Evolutionary conservation across 768 basidiomycete genomes (phyloP), one percentile per base, ranked within the genome.

Genomic region (Tylopilus subfusipes): DNA sequence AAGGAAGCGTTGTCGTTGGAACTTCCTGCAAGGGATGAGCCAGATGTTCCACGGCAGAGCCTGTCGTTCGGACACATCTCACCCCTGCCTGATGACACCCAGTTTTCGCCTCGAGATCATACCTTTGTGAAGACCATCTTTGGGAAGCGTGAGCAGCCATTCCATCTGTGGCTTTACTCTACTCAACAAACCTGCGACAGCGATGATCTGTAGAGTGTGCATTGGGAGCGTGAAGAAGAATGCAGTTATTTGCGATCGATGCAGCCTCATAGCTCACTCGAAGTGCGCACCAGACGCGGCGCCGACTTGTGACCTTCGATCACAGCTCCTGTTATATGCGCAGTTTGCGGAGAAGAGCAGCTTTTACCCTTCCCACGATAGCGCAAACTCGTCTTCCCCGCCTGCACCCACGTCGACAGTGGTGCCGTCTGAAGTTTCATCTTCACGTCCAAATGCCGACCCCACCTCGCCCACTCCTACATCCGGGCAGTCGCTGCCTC

Each of bases 51-150:
- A 43, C 56, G 49, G 43, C 76, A 69, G 48, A 75, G 75, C 29
- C 64, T 73, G 22, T 76, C 79, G 21, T 65, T 75, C 49, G 72
- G 68, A 43, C 74, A 66, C 18, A 19, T 54, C 25, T 55, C 72
- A 46, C 67, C 71, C 10, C 49, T 71, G 36, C 43, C 63, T 42
- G 60, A 68, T 73, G 39, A 73, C 63, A 44, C 74, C 13, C 53
- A 64, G 29, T 80, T 87, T 57, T 81, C 82, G 5, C 81, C 85
- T 19, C 80, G 82, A 44, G 80, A 86, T 34, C 95, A 97, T 64
- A 79, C 82, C 13, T 94, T 96, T 68, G 88, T 96, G 29, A 94
- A 91, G 75, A 95, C 93, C 4, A 88, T 88, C 10, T 97, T 98
- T 70, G 85, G 86, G 64, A 94, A 94, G 76, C 83, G 94, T 97